These are phyloP conservation scores for Benincasa hispida DNA, from an alignment of 306 rosid species.

Conservation along the genomic window DNA sequence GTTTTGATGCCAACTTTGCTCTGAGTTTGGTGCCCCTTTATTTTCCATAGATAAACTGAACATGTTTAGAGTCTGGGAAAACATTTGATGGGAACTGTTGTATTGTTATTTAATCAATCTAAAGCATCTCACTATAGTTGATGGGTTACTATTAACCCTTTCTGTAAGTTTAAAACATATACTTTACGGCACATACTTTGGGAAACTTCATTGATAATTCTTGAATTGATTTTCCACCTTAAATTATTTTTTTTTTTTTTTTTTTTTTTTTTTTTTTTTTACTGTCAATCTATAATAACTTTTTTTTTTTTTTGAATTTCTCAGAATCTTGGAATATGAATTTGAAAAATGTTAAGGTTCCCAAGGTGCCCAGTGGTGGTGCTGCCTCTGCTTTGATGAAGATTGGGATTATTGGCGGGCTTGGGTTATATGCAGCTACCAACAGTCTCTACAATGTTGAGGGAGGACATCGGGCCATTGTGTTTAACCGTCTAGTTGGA, in stretches of 20 bases:
- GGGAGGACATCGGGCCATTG: constrained; percentile 77
- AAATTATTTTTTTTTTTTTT: no score
- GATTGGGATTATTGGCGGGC: constrained; percentile 41
- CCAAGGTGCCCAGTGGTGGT: constrained; percentile 53
- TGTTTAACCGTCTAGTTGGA: constrained; percentile 67
- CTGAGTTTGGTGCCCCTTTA: not conserved
- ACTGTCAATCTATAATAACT: not conserved
- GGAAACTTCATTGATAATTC: not conserved
- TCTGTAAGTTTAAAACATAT: not conserved
- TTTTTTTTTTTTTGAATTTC: not conserved
- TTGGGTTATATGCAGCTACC: constrained; percentile 50
- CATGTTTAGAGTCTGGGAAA: not conserved
- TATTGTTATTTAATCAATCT: not conserved
- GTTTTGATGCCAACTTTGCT: constrained; percentile 34
- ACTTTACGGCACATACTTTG: not conserved
- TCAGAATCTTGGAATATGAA: constrained; percentile 17
- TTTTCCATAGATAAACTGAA: not conserved
- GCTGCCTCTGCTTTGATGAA: constrained; percentile 35
- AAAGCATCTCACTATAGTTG: not conserved
- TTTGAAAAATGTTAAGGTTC: constrained; percentile 26
- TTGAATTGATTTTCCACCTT: not conserved
- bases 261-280: not conserved
- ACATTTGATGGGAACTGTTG: not conserved
- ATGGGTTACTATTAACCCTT: not conserved
- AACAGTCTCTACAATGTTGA: constrained; percentile 86